phyloP scores from a whole-genome alignment of 495 filamentous ascomycete species.

The Podospora tetraspora region DNA sequence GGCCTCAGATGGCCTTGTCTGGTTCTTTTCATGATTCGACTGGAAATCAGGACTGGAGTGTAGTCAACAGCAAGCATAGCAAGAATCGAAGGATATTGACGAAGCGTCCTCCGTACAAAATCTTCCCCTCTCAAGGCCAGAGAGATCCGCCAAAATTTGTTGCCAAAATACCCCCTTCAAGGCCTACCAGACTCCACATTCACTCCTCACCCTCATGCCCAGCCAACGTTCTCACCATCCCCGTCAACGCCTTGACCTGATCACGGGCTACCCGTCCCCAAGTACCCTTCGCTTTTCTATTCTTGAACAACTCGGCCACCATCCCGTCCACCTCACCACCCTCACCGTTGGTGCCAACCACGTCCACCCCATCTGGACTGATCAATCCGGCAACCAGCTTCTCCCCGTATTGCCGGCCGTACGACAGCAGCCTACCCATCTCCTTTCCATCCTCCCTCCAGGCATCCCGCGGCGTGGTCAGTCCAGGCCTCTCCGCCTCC shows the following conservation, averaged over 20 bases:
- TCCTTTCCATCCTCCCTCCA: slow-evolving; percentile 36
- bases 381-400: slow-evolving; percentile 32
- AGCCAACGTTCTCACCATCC: slow-evolving; percentile 28
- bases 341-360: slow-evolving; percentile 4
- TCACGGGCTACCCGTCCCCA: slow-evolving; percentile 34
- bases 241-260: slow-evolving; percentile 32
- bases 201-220: neutral
- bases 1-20: neutral
- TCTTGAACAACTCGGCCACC: slow-evolving; percentile 32
- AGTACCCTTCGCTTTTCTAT: slow-evolving; percentile 22
- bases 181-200: no score
- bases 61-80: no score
- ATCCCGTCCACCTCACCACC: slow-evolving; percentile 28
- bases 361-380: slow-evolving; percentile 8
- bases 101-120: neutral
- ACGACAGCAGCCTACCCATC: slow-evolving; percentile 30
- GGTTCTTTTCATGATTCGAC: neutral
- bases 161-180: no score
- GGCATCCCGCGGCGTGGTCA: slow-evolving; percentile 23
- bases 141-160: neutral
- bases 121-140: neutral
- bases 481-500: slow-evolving; percentile 4
- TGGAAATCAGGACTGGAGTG: neutral
- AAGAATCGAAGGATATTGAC: neutral
- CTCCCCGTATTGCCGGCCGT: slow-evolving; percentile 31